Percentiles rank a stretch among this genome's conserved stretches.
Evolutionary conservation across 768 basidiomycete species (phyloP).

Genomic region (Tulasnella sp.): DNA sequence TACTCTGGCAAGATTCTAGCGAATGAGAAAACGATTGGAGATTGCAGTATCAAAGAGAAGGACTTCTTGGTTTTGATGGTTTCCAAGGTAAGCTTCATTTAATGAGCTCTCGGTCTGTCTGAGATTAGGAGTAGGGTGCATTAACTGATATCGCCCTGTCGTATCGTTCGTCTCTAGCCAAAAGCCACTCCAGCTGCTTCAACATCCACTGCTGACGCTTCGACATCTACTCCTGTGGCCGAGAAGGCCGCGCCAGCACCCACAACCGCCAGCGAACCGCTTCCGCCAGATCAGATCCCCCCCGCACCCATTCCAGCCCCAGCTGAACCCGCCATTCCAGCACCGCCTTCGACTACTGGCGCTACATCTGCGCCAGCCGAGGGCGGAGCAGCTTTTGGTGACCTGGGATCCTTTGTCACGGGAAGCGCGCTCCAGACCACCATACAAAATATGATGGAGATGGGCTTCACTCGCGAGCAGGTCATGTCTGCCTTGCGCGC

Average conservation of each 20-base stretch:
- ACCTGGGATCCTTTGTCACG: slow-evolving; percentile 53
- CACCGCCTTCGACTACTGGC: slow-evolving; percentile 23
- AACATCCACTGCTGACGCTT: slow-evolving; percentile 11
- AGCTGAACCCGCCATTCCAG: slow-evolving; percentile 23
- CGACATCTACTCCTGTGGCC: slow-evolving; percentile 31
- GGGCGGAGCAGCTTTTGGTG: slow-evolving; percentile 31
- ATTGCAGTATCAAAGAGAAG: slow-evolving; percentile 92
- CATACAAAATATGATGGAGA: slow-evolving; percentile 76
- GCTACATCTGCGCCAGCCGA: slow-evolving; percentile 25
- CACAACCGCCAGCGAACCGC: slow-evolving; percentile 25
- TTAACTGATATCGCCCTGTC: neutral
- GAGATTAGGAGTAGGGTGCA: slow-evolving; percentile 6
- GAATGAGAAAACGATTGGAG: slow-evolving; percentile 79
- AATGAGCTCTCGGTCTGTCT: neutral
- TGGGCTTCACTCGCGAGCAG: slow-evolving; percentile 86
- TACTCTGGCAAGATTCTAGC: slow-evolving; percentile 88
- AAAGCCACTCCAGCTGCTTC: slow-evolving; percentile 17
- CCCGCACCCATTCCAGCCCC: slow-evolving; percentile 7
- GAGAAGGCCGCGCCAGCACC: slow-evolving; percentile 24
- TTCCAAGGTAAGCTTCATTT: slow-evolving; percentile 59
- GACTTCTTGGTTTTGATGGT: slow-evolving; percentile 99
- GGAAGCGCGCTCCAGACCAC: slow-evolving; percentile 67
- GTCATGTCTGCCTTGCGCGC: slow-evolving; percentile 79
- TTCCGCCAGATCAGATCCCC: slow-evolving; percentile 19
- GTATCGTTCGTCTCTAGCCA: slow-evolving; percentile 5